Percentiles rank a stretch among this genome's conserved stretches.
These are phyloP conservation scores for Tylopilus felleus DNA, from an alignment of 768 basidiomycete species.

Conservation along the genomic window DNA sequence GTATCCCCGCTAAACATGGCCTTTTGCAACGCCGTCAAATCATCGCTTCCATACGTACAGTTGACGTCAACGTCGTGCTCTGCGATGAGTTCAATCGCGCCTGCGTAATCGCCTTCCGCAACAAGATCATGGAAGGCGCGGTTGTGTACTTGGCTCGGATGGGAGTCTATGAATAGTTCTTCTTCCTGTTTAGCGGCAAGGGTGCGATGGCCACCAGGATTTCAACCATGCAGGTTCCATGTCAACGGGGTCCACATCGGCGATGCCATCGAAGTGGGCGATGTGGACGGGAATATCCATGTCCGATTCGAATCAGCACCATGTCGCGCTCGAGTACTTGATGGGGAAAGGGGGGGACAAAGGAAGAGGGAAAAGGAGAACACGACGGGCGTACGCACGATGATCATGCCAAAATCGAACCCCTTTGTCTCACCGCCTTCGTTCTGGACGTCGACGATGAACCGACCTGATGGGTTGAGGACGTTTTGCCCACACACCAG, in stretches of 20 bases:
- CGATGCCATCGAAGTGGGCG: neutral
- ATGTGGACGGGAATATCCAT: neutral
- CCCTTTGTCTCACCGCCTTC: conserved; percentile 24
- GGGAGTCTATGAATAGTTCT: conserved; percentile 16
- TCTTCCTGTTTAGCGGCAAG: conserved; percentile 18
- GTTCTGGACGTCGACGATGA: conserved; percentile 27
- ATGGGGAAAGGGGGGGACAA: neutral
- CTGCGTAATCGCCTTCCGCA: conserved; percentile 19
- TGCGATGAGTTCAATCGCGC: conserved; percentile 14
- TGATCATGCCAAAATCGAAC: conserved; percentile 27
- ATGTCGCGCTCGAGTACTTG: neutral
- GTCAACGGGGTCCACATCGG: neutral
- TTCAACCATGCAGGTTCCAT: neutral
- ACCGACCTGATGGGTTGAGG: conserved; percentile 11
- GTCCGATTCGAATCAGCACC: neutral
- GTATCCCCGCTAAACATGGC: conserved; percentile 20
- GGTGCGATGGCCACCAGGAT: neutral
- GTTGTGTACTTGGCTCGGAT: conserved; percentile 15
- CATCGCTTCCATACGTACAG: conserved; percentile 16
- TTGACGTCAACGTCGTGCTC: conserved; percentile 23
- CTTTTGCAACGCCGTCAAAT: conserved; percentile 24
- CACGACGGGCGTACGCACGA: conserved; percentile 15
- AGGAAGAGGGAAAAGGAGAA: neutral
- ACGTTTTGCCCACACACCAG: conserved; percentile 17
- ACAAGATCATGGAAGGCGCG: conserved; percentile 27